Percentiles rank a stretch among this genome's conserved stretches.
Evolutionary conservation across 768 basidiomycete genomes (phyloP).

Genomic region (Mycena chlorophos): DNA sequence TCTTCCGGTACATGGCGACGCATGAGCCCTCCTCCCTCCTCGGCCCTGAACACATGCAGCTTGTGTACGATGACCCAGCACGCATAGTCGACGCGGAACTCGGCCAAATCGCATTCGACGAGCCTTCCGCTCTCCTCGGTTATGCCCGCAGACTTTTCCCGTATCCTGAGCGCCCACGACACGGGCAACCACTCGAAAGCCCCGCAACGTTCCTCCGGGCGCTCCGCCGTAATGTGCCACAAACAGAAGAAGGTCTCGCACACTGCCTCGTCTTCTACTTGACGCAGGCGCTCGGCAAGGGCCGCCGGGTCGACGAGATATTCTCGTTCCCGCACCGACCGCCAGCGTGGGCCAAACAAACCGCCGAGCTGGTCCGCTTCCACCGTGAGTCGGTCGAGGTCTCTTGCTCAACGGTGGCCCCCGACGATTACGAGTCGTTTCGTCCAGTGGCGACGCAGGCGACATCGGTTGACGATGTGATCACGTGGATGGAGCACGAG

Average conservation of each 20-base stretch:
- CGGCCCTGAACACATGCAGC: not conserved
- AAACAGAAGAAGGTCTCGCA: not conserved
- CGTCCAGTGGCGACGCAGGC: not conserved
- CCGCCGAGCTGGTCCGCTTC: constrained; percentile 2
- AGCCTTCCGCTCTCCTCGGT: too few relatives aligned
- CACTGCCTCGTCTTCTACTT: not conserved
- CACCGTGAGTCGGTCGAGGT: constrained; percentile 1
- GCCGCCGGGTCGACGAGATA: not conserved
- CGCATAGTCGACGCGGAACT: not conserved
- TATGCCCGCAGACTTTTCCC: not conserved
- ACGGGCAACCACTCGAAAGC: not conserved
- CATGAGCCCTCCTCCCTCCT: not conserved
- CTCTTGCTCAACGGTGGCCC: not conserved
- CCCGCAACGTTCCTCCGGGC: not conserved
- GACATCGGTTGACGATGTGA: not conserved
- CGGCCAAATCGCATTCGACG: not conserved
- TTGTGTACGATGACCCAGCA: not conserved
- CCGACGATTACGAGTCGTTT: not conserved
- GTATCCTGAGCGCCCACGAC: not conserved
- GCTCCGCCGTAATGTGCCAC: not conserved
- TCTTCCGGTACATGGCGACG: not conserved
- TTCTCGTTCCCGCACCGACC: constrained; percentile 5
- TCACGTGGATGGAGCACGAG: not conserved
- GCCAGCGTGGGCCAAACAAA: constrained; percentile 8
- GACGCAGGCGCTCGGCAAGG: not conserved